phyloP scores from a whole-genome alignment of 2,329 filamentous ascomycete species.

The Botryotinia convoluta region DNA sequence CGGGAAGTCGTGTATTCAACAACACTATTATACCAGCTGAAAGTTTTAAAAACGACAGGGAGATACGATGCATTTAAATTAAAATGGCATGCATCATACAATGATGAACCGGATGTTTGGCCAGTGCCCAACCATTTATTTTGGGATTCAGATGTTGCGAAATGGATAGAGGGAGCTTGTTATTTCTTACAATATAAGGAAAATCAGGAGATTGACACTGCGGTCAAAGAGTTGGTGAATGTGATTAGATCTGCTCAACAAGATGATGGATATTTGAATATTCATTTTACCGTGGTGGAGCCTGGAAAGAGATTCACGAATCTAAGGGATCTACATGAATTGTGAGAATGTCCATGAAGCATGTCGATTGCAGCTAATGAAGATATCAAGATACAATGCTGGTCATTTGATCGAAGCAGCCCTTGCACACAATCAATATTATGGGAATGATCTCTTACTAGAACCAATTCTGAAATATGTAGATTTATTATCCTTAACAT shows the following conservation, averaged over 20 bases:
- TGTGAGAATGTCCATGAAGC: constrained; percentile 42
- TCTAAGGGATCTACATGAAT: constrained; percentile 59
- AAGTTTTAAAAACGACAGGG: constrained; percentile 52
- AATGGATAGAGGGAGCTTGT: constrained; percentile 62
- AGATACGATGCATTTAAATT: constrained; percentile 58
- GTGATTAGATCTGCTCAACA: constrained; percentile 58
- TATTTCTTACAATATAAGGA: constrained; percentile 49
- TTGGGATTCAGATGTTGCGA: constrained; percentile 57
- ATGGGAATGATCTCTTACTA: constrained; percentile 51
- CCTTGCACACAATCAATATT: constrained; percentile 53
- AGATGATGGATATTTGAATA: constrained; percentile 60
- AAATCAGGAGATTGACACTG: constrained; percentile 47
- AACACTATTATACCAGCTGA: constrained; percentile 52
- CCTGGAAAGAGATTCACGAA: constrained; percentile 56
- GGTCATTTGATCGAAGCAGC: constrained; percentile 62
- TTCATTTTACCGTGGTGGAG: constrained; percentile 61
- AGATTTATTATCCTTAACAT: constrained; percentile 48
- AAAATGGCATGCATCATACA: constrained; percentile 54
- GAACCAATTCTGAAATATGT: constrained; percentile 55
- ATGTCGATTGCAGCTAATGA: neutral
- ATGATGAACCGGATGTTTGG: constrained; percentile 49
- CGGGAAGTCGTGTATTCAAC: constrained; percentile 44
- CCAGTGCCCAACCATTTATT: constrained; percentile 58
- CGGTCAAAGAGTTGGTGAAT: constrained; percentile 54
- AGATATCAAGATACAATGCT: constrained; percentile 50